These are phyloP conservation scores for Drosera spatulata DNA, from an alignment of 179 eudicot species.

Conservation along the genomic window DNA sequence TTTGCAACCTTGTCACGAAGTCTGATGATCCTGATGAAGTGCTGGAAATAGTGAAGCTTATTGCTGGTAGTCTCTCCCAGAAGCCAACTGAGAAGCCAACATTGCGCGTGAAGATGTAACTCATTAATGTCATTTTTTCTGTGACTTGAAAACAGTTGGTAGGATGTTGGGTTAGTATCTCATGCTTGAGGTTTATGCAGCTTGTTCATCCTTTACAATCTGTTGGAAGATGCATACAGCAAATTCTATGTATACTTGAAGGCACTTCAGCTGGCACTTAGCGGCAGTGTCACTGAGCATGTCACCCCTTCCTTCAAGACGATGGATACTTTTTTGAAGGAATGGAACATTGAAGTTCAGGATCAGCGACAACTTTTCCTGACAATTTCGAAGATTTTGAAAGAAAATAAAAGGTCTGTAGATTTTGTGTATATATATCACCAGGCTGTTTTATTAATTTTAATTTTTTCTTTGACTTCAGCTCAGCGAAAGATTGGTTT, in stretches of 20 bases:
- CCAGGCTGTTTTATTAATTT: background rate
- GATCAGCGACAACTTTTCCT: slow-evolving; percentile 76
- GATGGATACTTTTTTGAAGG: slow-evolving; percentile 68
- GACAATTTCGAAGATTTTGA: slow-evolving; percentile 53
- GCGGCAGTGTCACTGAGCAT: slow-evolving; percentile 70
- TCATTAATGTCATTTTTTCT: background rate
- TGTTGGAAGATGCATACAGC: slow-evolving; percentile 67
- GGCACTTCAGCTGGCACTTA: slow-evolving; percentile 64
- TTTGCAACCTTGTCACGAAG: slow-evolving; percentile 70
- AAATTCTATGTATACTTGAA: slow-evolving; percentile 77
- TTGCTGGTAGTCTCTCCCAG: slow-evolving; percentile 55
- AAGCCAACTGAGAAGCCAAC: slow-evolving; percentile 82
- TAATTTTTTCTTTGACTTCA: slow-evolving; percentile 21
- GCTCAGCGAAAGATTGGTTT: slow-evolving; percentile 71
- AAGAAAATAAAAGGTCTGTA: slow-evolving; percentile 67
- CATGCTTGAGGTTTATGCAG: slow-evolving; percentile 22
- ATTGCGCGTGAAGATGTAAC: slow-evolving; percentile 74
- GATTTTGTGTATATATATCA: too few relatives aligned
- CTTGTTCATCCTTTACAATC: slow-evolving; percentile 82
- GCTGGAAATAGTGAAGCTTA: slow-evolving; percentile 75
- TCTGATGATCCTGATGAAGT: slow-evolving; percentile 63
- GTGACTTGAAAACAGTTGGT: background rate
- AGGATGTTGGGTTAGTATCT: background rate
- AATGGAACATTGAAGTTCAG: slow-evolving; percentile 72
- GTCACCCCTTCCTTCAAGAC: slow-evolving; percentile 68